These are phyloP conservation scores for Fraxinus cuspidata DNA, from an alignment of 257 asterid species.

Conservation along the genomic window DNA sequence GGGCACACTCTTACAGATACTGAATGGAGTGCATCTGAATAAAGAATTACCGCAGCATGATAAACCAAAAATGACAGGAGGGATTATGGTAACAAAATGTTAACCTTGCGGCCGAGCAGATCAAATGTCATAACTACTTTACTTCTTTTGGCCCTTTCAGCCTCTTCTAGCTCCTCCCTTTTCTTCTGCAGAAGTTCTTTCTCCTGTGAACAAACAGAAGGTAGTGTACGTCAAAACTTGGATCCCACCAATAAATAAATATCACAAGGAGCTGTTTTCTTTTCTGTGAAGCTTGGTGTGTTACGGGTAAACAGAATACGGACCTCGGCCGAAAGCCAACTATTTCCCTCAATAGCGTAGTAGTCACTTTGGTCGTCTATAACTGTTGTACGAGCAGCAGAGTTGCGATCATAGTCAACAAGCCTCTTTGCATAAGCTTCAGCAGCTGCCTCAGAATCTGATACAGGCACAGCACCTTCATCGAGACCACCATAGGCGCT, in stretches of 20 bases:
- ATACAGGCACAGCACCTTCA: conserved; percentile 44
- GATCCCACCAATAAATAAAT: not conserved
- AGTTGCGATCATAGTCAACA: conserved; percentile 88
- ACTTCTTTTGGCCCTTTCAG: conserved; percentile 67
- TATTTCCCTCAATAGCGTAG: conserved; percentile 78
- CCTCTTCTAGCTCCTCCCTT: conserved; percentile 82
- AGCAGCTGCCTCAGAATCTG: conserved; percentile 83
- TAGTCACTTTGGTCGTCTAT: conserved; percentile 98
- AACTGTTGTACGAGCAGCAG: conserved; percentile 98
- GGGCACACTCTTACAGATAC: no score
- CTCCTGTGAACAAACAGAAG: conserved; percentile 52
- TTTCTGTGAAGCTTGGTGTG: conserved; percentile 3
- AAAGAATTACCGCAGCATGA: not conserved
- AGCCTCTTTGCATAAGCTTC: conserved; percentile 94
- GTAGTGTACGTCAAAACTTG: conserved; percentile 1
- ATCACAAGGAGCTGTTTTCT: not conserved
- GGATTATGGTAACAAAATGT: conserved; percentile 21
- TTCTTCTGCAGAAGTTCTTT: conserved; percentile 79
- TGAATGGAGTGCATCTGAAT: not conserved
- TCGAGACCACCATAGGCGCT: conserved; percentile 87
- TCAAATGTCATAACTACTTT: conserved; percentile 86
- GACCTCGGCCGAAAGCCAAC: conserved; percentile 90
- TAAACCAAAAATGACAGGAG: conserved; percentile 10
- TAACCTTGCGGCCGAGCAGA: conserved; percentile 93
- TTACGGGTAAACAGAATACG: not conserved